These are phyloP conservation scores for Ceratocystis variospora DNA, from an alignment of 2,329 filamentous ascomycete genomes.

Conservation along the genomic window DNA sequence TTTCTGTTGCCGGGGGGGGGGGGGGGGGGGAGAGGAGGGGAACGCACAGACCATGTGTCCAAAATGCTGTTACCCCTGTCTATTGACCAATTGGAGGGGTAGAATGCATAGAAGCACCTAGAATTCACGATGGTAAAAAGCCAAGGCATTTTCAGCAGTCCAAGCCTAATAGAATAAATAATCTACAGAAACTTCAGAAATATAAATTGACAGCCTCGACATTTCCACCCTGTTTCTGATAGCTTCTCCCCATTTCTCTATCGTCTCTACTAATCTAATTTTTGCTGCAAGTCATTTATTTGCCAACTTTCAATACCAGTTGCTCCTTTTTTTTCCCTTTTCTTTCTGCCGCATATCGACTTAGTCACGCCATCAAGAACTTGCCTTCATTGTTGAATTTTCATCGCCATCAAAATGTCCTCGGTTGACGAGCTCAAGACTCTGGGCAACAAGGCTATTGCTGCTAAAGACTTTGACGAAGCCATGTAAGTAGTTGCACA, in stretches of 20 bases:
- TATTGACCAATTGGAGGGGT: slow-evolving; percentile 9
- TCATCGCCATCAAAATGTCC: slow-evolving; percentile 32
- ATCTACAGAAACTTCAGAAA: neutral
- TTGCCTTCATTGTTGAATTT: neutral
- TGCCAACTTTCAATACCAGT: slow-evolving; percentile 4
- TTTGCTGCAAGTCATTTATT: slow-evolving; percentile 1
- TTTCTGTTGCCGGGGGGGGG: neutral
- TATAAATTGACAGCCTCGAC: slow-evolving; percentile 12
- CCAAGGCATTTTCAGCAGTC: neutral
- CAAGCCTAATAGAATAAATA: neutral
- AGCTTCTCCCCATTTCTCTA: neutral
- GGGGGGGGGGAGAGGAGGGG: neutral
- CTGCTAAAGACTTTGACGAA: slow-evolving; percentile 90
- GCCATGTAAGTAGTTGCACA: slow-evolving; percentile 60
- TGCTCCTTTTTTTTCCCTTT: slow-evolving; percentile 4
- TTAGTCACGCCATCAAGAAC: neutral
- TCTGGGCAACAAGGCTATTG: slow-evolving; percentile 96
- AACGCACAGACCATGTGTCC: slow-evolving; percentile 15
- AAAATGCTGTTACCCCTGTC: slow-evolving; percentile 13
- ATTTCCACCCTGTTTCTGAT: neutral
- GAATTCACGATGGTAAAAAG: slow-evolving; percentile 18
- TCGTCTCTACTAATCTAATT: slow-evolving; percentile 5
- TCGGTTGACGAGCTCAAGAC: slow-evolving; percentile 76
- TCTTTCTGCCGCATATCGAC: neutral
- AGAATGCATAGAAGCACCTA: slow-evolving; percentile 19